Base-by-base conservation (phyloP, 805 yeast species). In the Yarrowia sp. region DNA sequence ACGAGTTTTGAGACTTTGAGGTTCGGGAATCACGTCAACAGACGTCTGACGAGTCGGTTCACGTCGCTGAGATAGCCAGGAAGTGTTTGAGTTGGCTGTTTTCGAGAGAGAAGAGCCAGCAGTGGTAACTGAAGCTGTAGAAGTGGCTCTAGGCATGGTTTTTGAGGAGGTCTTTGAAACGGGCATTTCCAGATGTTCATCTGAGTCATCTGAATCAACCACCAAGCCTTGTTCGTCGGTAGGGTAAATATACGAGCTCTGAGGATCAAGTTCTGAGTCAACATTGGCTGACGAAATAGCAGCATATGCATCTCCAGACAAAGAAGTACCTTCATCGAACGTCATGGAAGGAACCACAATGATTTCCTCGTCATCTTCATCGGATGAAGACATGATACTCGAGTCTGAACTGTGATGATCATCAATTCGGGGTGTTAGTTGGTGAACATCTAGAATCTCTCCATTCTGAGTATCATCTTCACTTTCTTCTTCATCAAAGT, bases 201-300 rank as follows among this genome's bases (percentile, higher is more conserved):
- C 65, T 0, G 43, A 42, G 33, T 55, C 71, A 4, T 55, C 61
- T 69, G 74, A 8, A 72, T 69, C 64, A 65, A 71, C 62, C 69
- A 68, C 64, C 67, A 72, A 44, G 1, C 61, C 70, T 14, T 71
- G 68, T 14, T 67, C 51, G 32, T 31, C 13, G 22, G 64, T 18
- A 22, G 32, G 61, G 42, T 31, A 31, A 15, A 17, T 43, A 15
- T 18, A 33, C 28, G 32, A 28, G 53, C 22, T 61, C 67, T 22
- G 64, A 33, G n/a, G 61, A n/a, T 39, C 51, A 15, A 31, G 66
- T 10, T 51, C 67, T 22, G 45, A 64, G 60, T 63, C 67, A 6
- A 41, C 61, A 10, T 65, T 67, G 17, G 45, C 65, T 2, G 58
- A 51, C 5, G 58, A 51, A 2, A 51, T 51, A 18, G 41, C 61